phyloP scores from a whole-genome alignment of 345 rosid species.

The Bruguiera parviflora region DNA sequence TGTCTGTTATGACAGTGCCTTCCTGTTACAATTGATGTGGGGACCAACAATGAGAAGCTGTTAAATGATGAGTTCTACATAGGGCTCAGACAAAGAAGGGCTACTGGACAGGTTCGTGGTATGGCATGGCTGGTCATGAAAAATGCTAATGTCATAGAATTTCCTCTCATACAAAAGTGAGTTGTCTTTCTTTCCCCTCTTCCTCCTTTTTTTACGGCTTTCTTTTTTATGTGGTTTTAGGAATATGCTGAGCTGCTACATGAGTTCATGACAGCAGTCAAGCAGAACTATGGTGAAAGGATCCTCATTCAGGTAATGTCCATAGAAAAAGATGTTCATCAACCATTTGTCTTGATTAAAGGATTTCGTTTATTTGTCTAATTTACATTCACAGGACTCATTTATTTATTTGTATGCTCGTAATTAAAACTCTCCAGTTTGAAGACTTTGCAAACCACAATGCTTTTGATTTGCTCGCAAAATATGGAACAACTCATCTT shows the following conservation, averaged over 20 bases:
- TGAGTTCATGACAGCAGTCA: constrained; percentile 95
- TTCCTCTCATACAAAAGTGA: constrained; percentile 4
- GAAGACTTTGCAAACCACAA: constrained; percentile 99
- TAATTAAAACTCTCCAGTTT: constrained; percentile 48
- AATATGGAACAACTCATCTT: constrained; percentile 89
- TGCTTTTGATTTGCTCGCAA: constrained; percentile 84
- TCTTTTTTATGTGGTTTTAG: constrained; percentile 25
- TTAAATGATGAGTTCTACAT: constrained; percentile 89
- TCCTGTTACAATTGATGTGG: constrained; percentile 96
- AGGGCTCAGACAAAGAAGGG: constrained; percentile 91
- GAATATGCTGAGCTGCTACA: constrained; percentile 85
- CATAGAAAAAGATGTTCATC: neutral
- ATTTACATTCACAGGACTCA: neutral
- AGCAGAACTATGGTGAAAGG: constrained; percentile 92
- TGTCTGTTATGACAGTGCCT: constrained; percentile 57
- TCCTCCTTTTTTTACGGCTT: neutral
- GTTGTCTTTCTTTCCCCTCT: constrained; percentile 14
- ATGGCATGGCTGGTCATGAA: too few species aligned
- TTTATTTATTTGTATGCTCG: neutral
- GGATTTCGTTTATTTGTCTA: neutral
- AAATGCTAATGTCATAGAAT: too few species aligned
- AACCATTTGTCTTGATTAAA: neutral
- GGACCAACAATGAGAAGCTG: constrained; percentile 87
- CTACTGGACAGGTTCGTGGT: constrained; percentile 74
- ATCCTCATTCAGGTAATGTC: constrained; percentile 75